Evolutionary conservation across 371 early-diverging fungal species (phyloP), one percentile per base, ranked within the genome.

Genomic region (Nematocida major): DNA sequence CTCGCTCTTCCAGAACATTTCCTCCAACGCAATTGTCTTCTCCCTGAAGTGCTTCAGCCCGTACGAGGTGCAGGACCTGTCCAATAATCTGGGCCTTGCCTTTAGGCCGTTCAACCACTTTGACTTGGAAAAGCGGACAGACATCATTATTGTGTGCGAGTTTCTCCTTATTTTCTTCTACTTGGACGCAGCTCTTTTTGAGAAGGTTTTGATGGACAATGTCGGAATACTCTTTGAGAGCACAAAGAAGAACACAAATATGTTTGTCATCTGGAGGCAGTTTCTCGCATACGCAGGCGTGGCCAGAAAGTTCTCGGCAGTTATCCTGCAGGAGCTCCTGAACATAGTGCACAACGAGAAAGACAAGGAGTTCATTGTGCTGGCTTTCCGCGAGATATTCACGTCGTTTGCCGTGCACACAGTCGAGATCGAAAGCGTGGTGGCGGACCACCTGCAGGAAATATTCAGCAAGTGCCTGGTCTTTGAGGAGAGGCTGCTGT

Each of bases 81-180:
- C 76, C 9, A 18, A 28, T 13, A 63, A 50, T 32, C 49, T 73
- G 26, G 76, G 76, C 9, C 15, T 32, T 18, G 61, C 76, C 11
- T 49, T 73, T 26, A 7, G 3, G 24, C 48, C 59, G 1, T 73
- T 73, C 54, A 36, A 32, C 48, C 54, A 69, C 4, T 73, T 73
- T 48, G 62, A 73, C 36, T 43, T 73, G 49, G 76, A 73, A 38
- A 63, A 63, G 24, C 49, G 62, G 38, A 5, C 59, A 36, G 76
- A 73, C 45, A 73, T 73, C 40, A 73, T 73, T 39, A 63, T 73
- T 28, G 53, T 73, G 1, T 73, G 76, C 66, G 76, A 73, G 51
- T 73, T 73, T 40, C 76, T 73, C 15, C 54, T 73, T 28, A 73
- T 73, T 36, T 73, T 73, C 51, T 73, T 73, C 54, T 73, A 73